Conservation (phyloP, 306 rosid species). For the Pyrus communis region DNA sequence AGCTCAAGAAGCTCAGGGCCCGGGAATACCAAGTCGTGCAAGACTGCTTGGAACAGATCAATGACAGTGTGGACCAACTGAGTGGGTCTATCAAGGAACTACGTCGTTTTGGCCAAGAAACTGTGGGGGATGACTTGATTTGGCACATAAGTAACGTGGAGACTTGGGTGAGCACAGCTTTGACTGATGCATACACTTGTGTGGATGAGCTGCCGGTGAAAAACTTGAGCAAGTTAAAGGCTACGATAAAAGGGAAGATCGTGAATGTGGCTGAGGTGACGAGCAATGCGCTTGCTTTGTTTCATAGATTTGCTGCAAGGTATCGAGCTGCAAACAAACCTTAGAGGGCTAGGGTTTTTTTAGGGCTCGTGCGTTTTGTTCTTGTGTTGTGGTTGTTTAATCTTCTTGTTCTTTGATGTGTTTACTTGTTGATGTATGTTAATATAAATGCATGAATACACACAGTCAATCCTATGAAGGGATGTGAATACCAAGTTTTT, state of each 20-base stretch:
- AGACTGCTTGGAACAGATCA: constrained; percentile 48
- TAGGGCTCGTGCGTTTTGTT: not conserved
- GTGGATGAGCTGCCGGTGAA: constrained; percentile 30
- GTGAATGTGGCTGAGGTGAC: constrained; percentile 50
- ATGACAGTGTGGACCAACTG: constrained; percentile 47
- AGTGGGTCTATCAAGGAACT: constrained; percentile 41
- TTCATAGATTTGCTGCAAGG: constrained; percentile 39
- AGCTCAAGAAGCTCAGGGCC: constrained; percentile 16
- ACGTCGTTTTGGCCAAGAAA: not conserved
- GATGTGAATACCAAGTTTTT: constrained; percentile 10
- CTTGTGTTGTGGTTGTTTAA: not conserved
- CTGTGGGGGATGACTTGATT: constrained; percentile 20
- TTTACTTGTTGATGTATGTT: not conserved
- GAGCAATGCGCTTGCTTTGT: constrained; percentile 51
- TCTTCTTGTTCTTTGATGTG: not conserved
- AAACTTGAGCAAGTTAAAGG: constrained; percentile 43
- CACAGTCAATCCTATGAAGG: not conserved
- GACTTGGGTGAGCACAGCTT: constrained; percentile 57
- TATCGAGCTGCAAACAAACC: constrained; percentile 26
- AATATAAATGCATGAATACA: not conserved
- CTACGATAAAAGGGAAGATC: constrained; percentile 44
- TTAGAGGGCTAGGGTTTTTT: not conserved
- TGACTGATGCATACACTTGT: constrained; percentile 49
- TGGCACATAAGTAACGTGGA: constrained; percentile 66
- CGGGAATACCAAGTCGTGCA: constrained; percentile 25